Conservation (phyloP, 2,329 filamentous ascomycete genomes). For the Knufia fluminis region DNA sequence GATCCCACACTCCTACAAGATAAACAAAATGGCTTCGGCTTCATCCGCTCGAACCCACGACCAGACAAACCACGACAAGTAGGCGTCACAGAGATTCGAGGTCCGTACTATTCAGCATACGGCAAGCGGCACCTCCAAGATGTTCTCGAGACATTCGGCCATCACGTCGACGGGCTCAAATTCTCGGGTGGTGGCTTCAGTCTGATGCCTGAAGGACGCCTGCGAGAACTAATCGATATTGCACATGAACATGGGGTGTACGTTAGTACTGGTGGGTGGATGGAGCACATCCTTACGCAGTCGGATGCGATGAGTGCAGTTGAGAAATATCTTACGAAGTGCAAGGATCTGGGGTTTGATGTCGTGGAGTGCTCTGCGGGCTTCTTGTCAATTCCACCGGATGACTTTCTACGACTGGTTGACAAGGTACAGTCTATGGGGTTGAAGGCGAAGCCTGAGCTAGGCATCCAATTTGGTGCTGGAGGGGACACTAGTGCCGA, state of each 20-base stretch:
- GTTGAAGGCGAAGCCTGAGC: constrained; percentile 45
- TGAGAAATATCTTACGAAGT: constrained; percentile 44
- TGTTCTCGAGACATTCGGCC: constrained; percentile 47
- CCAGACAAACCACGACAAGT: constrained; percentile 41
- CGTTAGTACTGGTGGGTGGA: constrained; percentile 48
- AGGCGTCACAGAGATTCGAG: constrained; percentile 47
- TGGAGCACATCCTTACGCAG: constrained; percentile 45
- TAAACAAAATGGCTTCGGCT: constrained; percentile 41
- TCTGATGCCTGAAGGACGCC: constrained; percentile 38
- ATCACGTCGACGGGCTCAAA: constrained; percentile 47
- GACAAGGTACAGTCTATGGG: constrained; percentile 40
- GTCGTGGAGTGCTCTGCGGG: constrained; percentile 46
- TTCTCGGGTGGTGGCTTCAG: constrained; percentile 47
- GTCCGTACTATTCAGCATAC: constrained; percentile 48
- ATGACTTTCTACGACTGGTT: constrained; percentile 46
- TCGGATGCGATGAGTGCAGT: constrained; percentile 37
- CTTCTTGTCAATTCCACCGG: constrained; percentile 45
- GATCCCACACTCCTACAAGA: constrained; percentile 39
- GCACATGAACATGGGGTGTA: constrained; percentile 44
- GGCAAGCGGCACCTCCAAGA: constrained; percentile 45
- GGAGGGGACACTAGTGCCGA: constrained; percentile 44
- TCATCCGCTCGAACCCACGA: constrained; percentile 41
- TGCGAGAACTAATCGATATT: constrained; percentile 41
- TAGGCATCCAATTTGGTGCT: constrained; percentile 50
- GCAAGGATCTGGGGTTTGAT: constrained; percentile 46